Conservation (phyloP, 768 basidiomycete genomes). For the Termitomyces eurrhizus region DNA sequence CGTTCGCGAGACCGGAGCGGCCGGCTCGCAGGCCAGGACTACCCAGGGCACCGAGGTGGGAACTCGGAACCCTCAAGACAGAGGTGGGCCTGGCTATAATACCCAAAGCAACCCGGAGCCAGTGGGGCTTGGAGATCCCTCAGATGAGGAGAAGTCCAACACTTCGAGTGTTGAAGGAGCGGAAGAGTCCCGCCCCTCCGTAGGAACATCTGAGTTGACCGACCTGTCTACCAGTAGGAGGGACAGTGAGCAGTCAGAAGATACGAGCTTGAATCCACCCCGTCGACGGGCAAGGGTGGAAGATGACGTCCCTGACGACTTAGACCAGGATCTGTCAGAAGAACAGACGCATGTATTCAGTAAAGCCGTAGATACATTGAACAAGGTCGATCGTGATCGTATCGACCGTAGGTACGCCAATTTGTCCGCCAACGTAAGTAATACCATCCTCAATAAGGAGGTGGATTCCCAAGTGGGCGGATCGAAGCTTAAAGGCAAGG, state of each 20-base stretch:
- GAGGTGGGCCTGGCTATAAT: too few species aligned
- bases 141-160: not conserved
- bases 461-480: not conserved
- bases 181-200: too few species aligned
- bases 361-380: not conserved
- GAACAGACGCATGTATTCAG: not conserved
- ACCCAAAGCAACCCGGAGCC: too few species aligned
- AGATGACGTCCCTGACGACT: not conserved
- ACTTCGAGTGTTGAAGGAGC: too few species aligned
- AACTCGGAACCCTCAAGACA: too few species aligned
- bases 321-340: not conserved
- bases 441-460: too few species aligned
- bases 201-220: not conserved
- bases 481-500: too few species aligned
- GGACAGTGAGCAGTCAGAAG: not conserved
- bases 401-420: not conserved
- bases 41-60: too few species aligned
- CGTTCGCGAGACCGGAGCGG: too few species aligned
- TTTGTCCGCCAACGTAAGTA: not conserved
- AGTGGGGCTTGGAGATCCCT: too few species aligned
- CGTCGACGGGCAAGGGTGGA: not conserved
- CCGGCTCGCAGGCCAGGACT: too few species aligned
- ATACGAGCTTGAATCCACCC: not conserved
- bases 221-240: accelerated
- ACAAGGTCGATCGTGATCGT: not conserved